phyloP scores from a whole-genome alignment of 108 stramenopile species.

The Asterionellopsis glacialis region DNA sequence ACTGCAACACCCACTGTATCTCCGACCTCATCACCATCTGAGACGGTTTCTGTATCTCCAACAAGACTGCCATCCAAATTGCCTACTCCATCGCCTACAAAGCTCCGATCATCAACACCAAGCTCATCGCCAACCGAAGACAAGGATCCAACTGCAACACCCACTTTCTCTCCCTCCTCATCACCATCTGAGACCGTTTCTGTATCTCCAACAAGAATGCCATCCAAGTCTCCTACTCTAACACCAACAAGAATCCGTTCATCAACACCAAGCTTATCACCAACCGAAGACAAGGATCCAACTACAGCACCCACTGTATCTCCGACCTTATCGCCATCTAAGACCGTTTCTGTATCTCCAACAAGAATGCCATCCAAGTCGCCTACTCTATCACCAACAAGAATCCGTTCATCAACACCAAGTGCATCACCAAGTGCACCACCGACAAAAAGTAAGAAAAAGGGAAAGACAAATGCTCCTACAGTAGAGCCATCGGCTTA shows the following conservation, averaged over 20 bases:
- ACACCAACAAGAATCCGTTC: background rate
- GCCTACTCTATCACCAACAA: background rate
- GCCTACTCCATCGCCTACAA: background rate
- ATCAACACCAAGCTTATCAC: background rate
- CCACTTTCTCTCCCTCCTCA: slow-evolving; percentile 5
- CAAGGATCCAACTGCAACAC: too few species aligned
- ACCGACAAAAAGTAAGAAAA: background rate
- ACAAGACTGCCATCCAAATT: background rate
- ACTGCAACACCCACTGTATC: slow-evolving; percentile 8
- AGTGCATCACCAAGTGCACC: background rate
- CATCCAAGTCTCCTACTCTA: background rate
- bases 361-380: background rate
- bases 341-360: slow-evolving; percentile 2
- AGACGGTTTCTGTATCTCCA: slow-evolving; percentile 8
- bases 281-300: too few species aligned
- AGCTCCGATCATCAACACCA: background rate
- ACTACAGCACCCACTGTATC: slow-evolving; percentile 2
- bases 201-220: background rate
- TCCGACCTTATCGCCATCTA: slow-evolving; percentile 5
- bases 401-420: background rate
- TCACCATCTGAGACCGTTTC: slow-evolving; percentile 10
- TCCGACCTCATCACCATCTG: slow-evolving; percentile 7
- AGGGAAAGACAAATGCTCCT: background rate
- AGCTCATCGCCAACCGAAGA: background rate
- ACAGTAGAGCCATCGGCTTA: background rate